Base-by-base conservation (phyloP, 2,329 filamentous ascomycete species). In the Trichoderma hamatum region DNA sequence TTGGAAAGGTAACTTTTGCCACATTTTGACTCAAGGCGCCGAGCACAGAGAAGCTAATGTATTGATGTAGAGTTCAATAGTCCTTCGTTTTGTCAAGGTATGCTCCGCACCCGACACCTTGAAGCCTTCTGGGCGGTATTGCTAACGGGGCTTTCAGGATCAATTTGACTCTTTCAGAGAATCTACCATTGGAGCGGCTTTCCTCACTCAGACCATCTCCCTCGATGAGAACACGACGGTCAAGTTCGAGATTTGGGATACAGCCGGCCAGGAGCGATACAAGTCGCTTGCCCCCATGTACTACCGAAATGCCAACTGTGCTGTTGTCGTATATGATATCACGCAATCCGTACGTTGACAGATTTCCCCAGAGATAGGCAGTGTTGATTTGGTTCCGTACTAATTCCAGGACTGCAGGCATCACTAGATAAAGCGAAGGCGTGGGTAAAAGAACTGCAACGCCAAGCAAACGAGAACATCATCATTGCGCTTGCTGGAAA, bases 201-300 rank as follows among this genome's bases (percentile, higher is more conserved):
- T 99, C 87, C 88, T 99, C 74, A 99, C 96, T 77, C 96, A 99
- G 83, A 99, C 96, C 75, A 97, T 99, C 80, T 95, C 95, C 69
- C 91, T 99, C 82, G 95, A 98, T 80, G 96, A 98, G 79, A 96
- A 90, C 82, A 98, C 96, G 70, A 99, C 96, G 68, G 95, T 99
- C 82, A 99, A 99, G 86, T 99, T 99, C 78, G 96, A 99, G 83
- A 99, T 99, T 79, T 99, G 96, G 94, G 94, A 97, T 82, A 99
- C 96, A 11, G 96, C 96, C 72, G 96, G 96, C 72, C 96, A 99
- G 84, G 96, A 99, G 83, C 90, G 96, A 78, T 99, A 98, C 88
- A 98, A 98, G 86, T 98, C 96, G 14, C 86, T 99, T 74, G 96
- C 96, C 39, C 96, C 96, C 76, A 99, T 99, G 96, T 99, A 99